These are phyloP conservation scores for Fraxinus americana DNA, from an alignment of 257 asterid genomes.

Conservation along the genomic window DNA sequence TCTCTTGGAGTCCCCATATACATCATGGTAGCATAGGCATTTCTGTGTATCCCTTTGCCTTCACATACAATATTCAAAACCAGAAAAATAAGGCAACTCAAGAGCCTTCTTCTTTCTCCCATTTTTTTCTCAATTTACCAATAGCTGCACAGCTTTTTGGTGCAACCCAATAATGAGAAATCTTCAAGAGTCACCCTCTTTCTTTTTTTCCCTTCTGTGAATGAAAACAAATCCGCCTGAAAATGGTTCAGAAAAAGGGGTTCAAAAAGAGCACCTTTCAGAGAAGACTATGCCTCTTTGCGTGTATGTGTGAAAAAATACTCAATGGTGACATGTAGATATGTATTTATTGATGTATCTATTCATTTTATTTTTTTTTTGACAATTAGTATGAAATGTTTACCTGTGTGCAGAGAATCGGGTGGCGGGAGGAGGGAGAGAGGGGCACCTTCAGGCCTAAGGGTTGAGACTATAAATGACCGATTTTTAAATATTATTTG, in stretches of 20 bases:
- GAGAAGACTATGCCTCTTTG: background rate
- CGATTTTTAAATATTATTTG: no score
- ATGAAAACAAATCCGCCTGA: background rate
- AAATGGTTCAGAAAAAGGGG: background rate
- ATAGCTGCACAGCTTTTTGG: background rate
- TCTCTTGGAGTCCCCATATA: slow-evolving; percentile 97
- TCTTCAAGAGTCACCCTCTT: background rate
- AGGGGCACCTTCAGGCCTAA: no score
- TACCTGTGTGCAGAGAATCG: no score
- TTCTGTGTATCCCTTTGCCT: slow-evolving; percentile 34
- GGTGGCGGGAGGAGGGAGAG: no score
- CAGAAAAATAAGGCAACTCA: slow-evolving; percentile 20
- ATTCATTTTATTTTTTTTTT: no score
- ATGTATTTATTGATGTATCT: background rate
- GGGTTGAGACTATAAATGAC: no score
- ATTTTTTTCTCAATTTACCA: background rate
- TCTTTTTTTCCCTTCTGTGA: background rate
- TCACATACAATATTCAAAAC: slow-evolving; percentile 17
- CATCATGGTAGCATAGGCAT: slow-evolving; percentile 97
- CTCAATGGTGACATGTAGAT: background rate
- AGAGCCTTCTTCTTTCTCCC: slow-evolving; percentile 9
- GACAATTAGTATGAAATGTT: no score
- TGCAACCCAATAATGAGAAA: background rate
- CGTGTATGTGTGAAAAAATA: background rate
- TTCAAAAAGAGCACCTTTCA: background rate